phyloP scores from a whole-genome alignment of 495 filamentous ascomycete genomes.

The Evernia prunastri region DNA sequence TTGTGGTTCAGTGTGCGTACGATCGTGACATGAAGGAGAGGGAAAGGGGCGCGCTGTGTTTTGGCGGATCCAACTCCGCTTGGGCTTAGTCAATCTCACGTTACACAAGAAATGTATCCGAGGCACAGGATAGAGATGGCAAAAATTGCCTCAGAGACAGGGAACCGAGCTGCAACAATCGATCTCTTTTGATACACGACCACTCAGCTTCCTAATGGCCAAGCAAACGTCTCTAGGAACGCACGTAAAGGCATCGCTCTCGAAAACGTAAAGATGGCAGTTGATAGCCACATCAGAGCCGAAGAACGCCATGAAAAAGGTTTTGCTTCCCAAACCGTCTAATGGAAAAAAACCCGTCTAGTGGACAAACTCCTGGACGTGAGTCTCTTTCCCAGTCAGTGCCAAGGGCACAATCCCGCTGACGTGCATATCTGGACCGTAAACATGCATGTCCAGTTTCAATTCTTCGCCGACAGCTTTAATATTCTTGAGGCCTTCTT shows the following conservation, averaged over 20 bases:
- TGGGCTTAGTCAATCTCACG: background rate
- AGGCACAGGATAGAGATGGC: background rate
- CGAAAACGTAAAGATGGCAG: background rate
- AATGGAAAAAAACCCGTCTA: background rate
- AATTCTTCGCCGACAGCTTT: constrained; percentile 92
- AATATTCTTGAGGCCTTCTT: constrained; percentile 99
- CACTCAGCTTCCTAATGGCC: background rate
- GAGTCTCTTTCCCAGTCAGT: constrained; percentile 51
- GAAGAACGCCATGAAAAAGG: constrained; percentile 4
- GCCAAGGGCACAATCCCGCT: constrained; percentile 63
- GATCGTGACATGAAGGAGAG: background rate
- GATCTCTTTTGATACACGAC: background rate
- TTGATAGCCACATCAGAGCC: background rate
- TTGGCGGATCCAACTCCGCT: background rate
- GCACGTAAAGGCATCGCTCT: background rate
- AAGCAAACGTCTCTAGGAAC: background rate
- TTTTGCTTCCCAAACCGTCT: constrained; percentile 6
- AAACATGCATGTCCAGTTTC: constrained; percentile 90
- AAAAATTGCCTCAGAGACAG: background rate
- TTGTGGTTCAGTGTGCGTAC: background rate
- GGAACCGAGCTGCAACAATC: background rate
- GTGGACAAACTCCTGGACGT: constrained; percentile 41
- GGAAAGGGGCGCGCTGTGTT: background rate
- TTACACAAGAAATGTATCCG: background rate
- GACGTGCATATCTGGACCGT: constrained; percentile 93